These are phyloP conservation scores for Magnaporthiopsis incrustans DNA, from an alignment of 2,329 filamentous ascomycete genomes.

Conservation along the genomic window DNA sequence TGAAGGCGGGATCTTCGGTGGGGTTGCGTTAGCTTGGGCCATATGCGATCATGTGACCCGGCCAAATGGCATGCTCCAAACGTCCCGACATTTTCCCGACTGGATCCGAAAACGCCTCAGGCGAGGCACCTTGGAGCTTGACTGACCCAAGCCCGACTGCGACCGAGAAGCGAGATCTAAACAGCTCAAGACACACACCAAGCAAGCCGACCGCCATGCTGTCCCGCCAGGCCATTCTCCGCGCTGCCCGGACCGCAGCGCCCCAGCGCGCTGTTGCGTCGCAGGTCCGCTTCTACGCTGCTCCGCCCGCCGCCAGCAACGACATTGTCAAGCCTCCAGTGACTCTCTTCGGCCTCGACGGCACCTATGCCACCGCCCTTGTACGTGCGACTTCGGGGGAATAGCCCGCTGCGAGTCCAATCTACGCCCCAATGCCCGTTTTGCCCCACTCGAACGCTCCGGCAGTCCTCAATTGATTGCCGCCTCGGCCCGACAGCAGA, in stretches of 20 bases:
- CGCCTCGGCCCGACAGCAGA: no score
- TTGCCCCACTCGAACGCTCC: neutral
- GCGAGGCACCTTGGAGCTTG: neutral
- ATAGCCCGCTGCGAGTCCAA: neutral
- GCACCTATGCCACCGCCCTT: conserved; percentile 96
- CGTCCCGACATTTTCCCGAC: conserved; percentile 2
- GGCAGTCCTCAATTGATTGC: neutral
- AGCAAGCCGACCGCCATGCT: conserved; percentile 37
- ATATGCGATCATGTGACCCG: neutral
- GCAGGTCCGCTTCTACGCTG: conserved; percentile 69
- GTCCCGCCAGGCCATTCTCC: conserved; percentile 50
- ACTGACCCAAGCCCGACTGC: neutral
- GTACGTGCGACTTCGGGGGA: conserved; percentile 49
- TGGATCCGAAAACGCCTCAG: conserved; percentile 3
- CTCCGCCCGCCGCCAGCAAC: conserved; percentile 54
- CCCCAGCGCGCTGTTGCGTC: conserved; percentile 52
- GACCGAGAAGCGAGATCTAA: neutral
- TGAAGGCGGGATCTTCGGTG: no score
- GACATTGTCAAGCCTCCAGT: conserved; percentile 75
- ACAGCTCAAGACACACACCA: neutral
- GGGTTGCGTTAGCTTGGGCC: neutral
- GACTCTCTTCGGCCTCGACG: conserved; percentile 89
- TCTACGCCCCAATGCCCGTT: neutral
- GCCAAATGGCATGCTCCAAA: neutral
- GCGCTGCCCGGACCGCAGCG: conserved; percentile 48